Conservation (phyloP, 1,284 basidiomycete species). For the Stereum hirsutum region DNA sequence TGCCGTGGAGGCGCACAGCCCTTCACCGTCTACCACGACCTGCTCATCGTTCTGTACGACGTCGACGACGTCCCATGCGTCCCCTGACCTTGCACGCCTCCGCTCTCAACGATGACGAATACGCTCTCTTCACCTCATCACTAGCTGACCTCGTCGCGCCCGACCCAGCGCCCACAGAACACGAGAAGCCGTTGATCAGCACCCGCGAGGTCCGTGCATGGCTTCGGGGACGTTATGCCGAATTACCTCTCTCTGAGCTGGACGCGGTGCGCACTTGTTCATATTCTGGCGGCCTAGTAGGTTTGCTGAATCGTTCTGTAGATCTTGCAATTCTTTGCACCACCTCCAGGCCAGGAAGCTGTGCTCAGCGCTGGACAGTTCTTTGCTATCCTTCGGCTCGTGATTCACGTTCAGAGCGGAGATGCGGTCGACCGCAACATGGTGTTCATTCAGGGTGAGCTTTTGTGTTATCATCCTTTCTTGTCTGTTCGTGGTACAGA, state of each 20-base stretch:
- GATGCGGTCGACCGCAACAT: constrained; percentile 48
- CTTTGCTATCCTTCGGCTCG: constrained; percentile 60
- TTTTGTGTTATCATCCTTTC: neutral
- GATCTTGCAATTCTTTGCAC: constrained; percentile 58
- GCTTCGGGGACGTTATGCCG: constrained; percentile 59
- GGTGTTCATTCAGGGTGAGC: constrained; percentile 64
- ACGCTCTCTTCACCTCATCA: constrained; percentile 50
- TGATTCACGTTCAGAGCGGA: constrained; percentile 52
- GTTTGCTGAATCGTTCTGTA: constrained; percentile 16
- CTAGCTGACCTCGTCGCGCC: constrained; percentile 44
- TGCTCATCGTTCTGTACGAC: too few species aligned
- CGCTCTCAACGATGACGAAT: constrained; percentile 65
- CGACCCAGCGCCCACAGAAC: constrained; percentile 34
- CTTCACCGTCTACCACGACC: too few species aligned
- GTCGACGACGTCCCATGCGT: too few species aligned
- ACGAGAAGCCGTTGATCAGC: constrained; percentile 40
- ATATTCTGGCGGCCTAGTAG: neutral
- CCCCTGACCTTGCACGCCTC: constrained; percentile 60
- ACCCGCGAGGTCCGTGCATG: constrained; percentile 64
- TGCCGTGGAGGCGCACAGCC: too few species aligned
- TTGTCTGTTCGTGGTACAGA: neutral
- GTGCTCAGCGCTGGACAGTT: constrained; percentile 59
- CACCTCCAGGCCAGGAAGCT: constrained; percentile 39
- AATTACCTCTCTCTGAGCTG: constrained; percentile 39
- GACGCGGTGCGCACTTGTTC: constrained; percentile 37